These are phyloP conservation scores for Lachancea lanzarotensis DNA, from an alignment of 805 yeast species.

Conservation along the genomic window DNA sequence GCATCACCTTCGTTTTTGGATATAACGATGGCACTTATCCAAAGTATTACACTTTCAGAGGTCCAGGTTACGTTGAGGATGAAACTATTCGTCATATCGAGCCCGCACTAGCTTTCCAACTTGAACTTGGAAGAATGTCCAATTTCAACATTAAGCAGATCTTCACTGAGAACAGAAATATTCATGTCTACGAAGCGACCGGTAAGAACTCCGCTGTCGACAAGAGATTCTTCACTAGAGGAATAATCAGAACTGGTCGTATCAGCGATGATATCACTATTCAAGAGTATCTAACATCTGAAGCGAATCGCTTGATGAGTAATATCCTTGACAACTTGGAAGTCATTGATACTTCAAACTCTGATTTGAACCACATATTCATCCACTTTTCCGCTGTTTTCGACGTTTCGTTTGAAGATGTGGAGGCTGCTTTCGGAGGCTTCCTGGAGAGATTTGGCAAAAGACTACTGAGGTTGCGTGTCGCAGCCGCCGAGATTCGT, in stretches of 20 bases:
- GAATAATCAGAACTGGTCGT: constrained; percentile 93
- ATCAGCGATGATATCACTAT: constrained; percentile 89
- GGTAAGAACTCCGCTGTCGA: constrained; percentile 92
- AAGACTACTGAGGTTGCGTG: constrained; percentile 92
- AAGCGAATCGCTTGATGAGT: constrained; percentile 92
- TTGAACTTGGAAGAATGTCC: constrained; percentile 88
- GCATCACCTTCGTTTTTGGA: constrained; percentile 87
- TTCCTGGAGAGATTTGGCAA: constrained; percentile 97
- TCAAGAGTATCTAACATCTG: constrained; percentile 90
- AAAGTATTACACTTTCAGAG: constrained; percentile 90
- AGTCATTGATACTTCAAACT: constrained; percentile 87
- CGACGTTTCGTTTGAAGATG: constrained; percentile 90
- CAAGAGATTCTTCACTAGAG: constrained; percentile 93
- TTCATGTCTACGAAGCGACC: constrained; percentile 93
- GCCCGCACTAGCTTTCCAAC: constrained; percentile 96
- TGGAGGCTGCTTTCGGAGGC: constrained; percentile 95
- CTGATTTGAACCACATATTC: constrained; percentile 94
- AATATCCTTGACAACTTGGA: constrained; percentile 94
- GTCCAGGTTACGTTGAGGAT: constrained; percentile 80
- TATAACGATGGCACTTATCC: constrained; percentile 83
- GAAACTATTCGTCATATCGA: constrained; percentile 94
- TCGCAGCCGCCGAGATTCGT: constrained; percentile 95
- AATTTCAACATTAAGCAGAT: constrained; percentile 94
- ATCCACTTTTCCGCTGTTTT: constrained; percentile 95
- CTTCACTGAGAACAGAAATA: constrained; percentile 92